Evolutionary conservation across 768 basidiomycete species (phyloP).

Genomic region (Suillus subaureus): DNA sequence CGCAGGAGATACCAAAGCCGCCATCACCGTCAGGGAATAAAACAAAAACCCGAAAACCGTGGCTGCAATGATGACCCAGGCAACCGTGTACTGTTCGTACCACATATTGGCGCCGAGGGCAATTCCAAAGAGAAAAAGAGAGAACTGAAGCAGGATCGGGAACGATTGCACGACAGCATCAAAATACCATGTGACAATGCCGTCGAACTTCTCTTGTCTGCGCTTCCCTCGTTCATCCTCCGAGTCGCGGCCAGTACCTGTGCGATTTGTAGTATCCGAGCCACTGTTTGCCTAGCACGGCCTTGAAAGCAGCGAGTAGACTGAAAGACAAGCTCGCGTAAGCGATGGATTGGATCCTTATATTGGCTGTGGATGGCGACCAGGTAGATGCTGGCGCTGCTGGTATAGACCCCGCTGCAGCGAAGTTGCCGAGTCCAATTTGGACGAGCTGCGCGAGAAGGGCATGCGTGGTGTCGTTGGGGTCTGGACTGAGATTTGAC

Average conservation of each 20-base stretch:
- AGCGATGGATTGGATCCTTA: slow-evolving; percentile 9
- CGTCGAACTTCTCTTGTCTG: slow-evolving; percentile 15
- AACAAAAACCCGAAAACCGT: not conserved
- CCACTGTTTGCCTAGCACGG: too few relatives aligned
- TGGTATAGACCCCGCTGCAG: not conserved
- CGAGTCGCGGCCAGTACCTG: slow-evolving; percentile 4
- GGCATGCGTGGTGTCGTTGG: not conserved
- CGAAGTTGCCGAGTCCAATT: too few relatives aligned
- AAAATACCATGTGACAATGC: slow-evolving; percentile 11
- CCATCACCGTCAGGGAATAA: slow-evolving; percentile 7
- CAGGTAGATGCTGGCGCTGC: slow-evolving; percentile 1
- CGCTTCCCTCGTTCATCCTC: slow-evolving; percentile 8
- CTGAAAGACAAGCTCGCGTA: slow-evolving; percentile 16
- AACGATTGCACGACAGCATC: too few relatives aligned
- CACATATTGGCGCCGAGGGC: slow-evolving; percentile 5
- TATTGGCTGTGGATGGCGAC: not conserved
- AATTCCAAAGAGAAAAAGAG: too few relatives aligned
- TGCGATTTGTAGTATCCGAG: too few relatives aligned
- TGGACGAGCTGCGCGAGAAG: too few relatives aligned
- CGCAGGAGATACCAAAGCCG: not conserved
- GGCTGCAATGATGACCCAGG: not conserved
- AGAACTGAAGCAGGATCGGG: too few relatives aligned
- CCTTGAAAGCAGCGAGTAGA: not conserved
- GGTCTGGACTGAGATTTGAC: slow-evolving; percentile 12
- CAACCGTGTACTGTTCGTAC: not conserved